Evolutionary conservation across 257 asterid species (phyloP), one percentile per base, ranked within the genome.

Genomic region (Petunia axillaris): DNA sequence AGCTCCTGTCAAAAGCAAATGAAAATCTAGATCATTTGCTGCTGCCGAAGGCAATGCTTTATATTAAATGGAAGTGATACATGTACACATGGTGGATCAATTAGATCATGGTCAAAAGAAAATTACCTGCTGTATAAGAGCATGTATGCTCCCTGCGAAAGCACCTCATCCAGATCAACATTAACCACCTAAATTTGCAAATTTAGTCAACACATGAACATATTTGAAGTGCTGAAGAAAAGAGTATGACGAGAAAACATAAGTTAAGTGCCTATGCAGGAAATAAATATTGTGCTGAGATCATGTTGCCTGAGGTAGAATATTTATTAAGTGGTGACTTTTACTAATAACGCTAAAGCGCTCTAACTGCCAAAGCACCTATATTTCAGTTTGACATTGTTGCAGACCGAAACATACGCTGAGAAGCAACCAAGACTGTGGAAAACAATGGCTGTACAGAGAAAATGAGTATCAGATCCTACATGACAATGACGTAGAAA

Each of bases 131-230:
- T 95, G 85, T 95, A 95, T 82, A 95, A 79, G 82, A 95, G 97
- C 99, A 93, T 95, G 83, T 95, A 95, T 82, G 97, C 98, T 84
- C 98, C 98, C 89, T 93, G 99, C 0, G 97, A 93, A 78, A 95
- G 97, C 80, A 95, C 97, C 86, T 95, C 99, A 76, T 93, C 97
- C 87, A 91, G 81, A 79, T 88, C 96, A 82, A 90, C 97, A 0
- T 64, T 52, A 81, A 70, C 85, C 82, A 93, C 98, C 99, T 95
- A 89, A 75, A 75, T 36, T 13, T 60, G 54, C 1, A 25, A 37
- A 43, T 48, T 68, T 4, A 77, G 75, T 41, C 57, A 75, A 35
- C 54, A 74, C 52, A 13, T 55, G 71, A 79, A 78, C 36, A 73
- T 44, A 71, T 25, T 39, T 53, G n/a, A 57, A 52, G 52, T 38